Percentiles rank a stretch among this genome's conserved stretches.
Conservation (phyloP, 176 grass and related monocot genomes). For the Luzula sylvatica region DNA sequence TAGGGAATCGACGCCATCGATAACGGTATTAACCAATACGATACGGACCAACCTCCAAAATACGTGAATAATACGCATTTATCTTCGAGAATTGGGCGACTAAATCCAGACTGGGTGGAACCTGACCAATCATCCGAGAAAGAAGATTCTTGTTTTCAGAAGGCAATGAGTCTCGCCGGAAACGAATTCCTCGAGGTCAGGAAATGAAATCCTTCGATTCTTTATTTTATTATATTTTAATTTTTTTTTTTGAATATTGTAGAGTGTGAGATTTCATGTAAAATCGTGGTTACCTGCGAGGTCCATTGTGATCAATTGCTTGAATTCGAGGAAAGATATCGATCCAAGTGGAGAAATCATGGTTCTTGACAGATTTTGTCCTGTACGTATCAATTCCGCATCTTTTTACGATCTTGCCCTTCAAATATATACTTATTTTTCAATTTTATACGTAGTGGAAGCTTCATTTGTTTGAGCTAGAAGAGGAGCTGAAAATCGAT, state of each 20-base stretch:
- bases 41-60: slow-evolving; percentile 80
- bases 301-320: slow-evolving; percentile 81
- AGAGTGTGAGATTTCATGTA: slow-evolving; percentile 69
- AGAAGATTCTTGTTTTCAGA: slow-evolving; percentile 75
- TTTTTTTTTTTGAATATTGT: not conserved
- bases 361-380: slow-evolving; percentile 78
- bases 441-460: slow-evolving; percentile 89
- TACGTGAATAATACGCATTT: slow-evolving; percentile 91
- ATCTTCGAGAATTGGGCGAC: slow-evolving; percentile 71
- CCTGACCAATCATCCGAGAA: slow-evolving; percentile 89
- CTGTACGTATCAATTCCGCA: slow-evolving; percentile 39
- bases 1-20: slow-evolving; percentile 97
- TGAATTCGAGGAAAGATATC: slow-evolving; percentile 56
- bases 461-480: slow-evolving; percentile 95
- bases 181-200: slow-evolving; percentile 90
- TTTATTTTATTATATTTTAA: too few species aligned
- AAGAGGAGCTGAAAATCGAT: slow-evolving; percentile 83
- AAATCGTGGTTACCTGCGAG: slow-evolving; percentile 93
- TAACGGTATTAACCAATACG: slow-evolving; percentile 95
- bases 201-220: too few species aligned
- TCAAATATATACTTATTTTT: not conserved
- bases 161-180: slow-evolving; percentile 75
- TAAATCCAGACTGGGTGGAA: slow-evolving; percentile 86
- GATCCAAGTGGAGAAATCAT: slow-evolving; percentile 94
- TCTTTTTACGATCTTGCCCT: too few species aligned